Evolutionary conservation across 352 stramenopile species (phyloP), one percentile per base, ranked within the genome.

Genomic region (Globisporangium acanthophoron): DNA sequence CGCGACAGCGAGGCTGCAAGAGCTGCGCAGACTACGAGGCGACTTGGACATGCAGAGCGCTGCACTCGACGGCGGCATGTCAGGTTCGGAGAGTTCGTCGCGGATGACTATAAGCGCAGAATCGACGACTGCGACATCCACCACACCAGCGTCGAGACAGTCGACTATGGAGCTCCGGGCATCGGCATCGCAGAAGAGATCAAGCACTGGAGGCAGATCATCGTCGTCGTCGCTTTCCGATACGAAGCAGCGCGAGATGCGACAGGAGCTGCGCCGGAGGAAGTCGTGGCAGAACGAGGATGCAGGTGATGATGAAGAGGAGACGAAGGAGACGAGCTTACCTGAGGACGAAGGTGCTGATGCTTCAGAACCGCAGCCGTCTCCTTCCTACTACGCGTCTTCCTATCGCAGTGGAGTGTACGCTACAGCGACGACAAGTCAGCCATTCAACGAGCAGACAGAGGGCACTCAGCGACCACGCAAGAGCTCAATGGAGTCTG

Each of bases 221-320:
- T 27, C 37, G n/a, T 43, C 44, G 5, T 27, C 47, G 5, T 54
- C 27, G 24, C 41, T 62, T 2, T 52, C 56, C 1, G 47, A 55
- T 45, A 62, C 56, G 7, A 48, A 56, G 13, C 39, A 56, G 31
- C 56, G 56, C 24, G 47, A 62, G 37, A 27, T 52, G 27, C 37
- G 49, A 40, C 56, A 48, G 5, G 56, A 61, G 20, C 44, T 43
- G 47, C 56, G 56, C 11, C 47, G 47, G 24, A 50, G 54, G 33
- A 37, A 37, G 40, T 62, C 56, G 11, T 56, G 47, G 56, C 47
- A 56, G 16, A 62, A 47, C 12, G 55, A 47, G 15, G 8, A 31
- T 11, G 39, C 33, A 40, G 29, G 44, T 18, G 33, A 21, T 7
- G 41, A 46, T 7, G 41, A 46, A 9, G 18, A 46, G 5, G 41